Base-by-base conservation (phyloP, 768 basidiomycete genomes). In the Phylloporus scabripes region DNA sequence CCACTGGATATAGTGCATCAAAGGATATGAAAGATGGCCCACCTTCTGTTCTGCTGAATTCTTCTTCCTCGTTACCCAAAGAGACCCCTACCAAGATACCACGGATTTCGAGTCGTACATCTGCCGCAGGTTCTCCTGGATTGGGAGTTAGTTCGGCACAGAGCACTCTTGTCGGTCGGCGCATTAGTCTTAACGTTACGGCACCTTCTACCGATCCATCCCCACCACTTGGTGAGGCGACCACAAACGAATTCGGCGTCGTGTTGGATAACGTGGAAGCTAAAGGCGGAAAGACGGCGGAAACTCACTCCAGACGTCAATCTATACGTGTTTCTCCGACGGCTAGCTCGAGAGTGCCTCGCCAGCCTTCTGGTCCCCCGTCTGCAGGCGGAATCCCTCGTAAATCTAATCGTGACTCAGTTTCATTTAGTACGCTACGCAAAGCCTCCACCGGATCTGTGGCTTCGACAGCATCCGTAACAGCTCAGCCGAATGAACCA, bases 1-100 rank as follows among this genome's bases (percentile, higher is more conserved):
- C 80, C 26, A 74, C 72, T 12, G 77, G 74, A 37, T 74, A 74
- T 40, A 75, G 75, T 54, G 72, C 66, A 24, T 59, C 70, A 28
- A 82, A 80, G 60, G 83, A 85, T 28, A 59, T 65, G 9, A 80
- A 76, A 57, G 84, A 85, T 48, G 75, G 70, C 14, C 76, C 74
- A 8, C 78, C 79, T 9, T 74, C 75, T n/a, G 72, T 77, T 10
- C 63, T 78, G 34, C 61, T 73, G 48, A 85, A 83, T 55, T 72
- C 79, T 14, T 59, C 72, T 3, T 72, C 76, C 24, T 70, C 73
- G 9, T 67, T 83, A 48, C 64, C 78, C 5, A 92, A 92, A 68
- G 90, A 91, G 62, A 92, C 92, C 0, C 91, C 91, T 3, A 94
- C 91, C 17, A 93, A 92, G 72, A 94, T 93, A 59, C 91, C 91